These are phyloP conservation scores for Parascedosporium putredinis DNA, from an alignment of 2,329 filamentous ascomycete species.

Conservation along the genomic window DNA sequence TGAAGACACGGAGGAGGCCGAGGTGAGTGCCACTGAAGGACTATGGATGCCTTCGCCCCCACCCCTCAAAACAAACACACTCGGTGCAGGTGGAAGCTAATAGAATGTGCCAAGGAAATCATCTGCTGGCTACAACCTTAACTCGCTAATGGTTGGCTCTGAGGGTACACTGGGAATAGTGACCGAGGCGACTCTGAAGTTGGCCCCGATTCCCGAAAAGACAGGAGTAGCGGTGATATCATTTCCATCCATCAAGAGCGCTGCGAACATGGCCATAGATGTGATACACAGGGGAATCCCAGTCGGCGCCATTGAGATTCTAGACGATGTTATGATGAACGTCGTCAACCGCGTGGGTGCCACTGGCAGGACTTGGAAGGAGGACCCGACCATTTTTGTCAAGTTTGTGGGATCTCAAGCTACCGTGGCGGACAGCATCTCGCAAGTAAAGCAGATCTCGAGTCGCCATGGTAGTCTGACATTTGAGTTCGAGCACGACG, in stretches of 20 bases:
- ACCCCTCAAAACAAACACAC: too few relatives aligned
- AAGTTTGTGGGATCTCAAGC: slow-evolving; percentile 73
- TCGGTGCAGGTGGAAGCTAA: too few relatives aligned
- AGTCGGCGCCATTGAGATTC: slow-evolving; percentile 71
- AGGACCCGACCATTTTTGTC: slow-evolving; percentile 71
- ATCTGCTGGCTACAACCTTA: slow-evolving; percentile 75
- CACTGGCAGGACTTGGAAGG: slow-evolving; percentile 61
- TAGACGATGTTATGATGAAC: slow-evolving; percentile 82
- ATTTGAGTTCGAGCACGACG: slow-evolving; percentile 68
- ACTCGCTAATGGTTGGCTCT: slow-evolving; percentile 67
- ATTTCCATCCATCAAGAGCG: slow-evolving; percentile 67
- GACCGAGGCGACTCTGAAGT: slow-evolving; percentile 73
- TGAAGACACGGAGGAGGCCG: slow-evolving; percentile 70
- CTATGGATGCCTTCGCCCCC: too few relatives aligned
- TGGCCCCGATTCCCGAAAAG: slow-evolving; percentile 65
- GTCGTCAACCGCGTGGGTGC: slow-evolving; percentile 67
- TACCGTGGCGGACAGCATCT: slow-evolving; percentile 69
- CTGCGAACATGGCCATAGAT: slow-evolving; percentile 61
- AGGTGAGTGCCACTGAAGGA: too few relatives aligned
- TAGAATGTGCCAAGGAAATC: too few relatives aligned
- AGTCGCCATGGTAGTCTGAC: slow-evolving; percentile 50
- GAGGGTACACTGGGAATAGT: slow-evolving; percentile 75
- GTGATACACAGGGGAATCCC: slow-evolving; percentile 68
- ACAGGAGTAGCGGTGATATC: slow-evolving; percentile 70
- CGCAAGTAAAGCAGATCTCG: slow-evolving; percentile 57